Percentiles rank a stretch among this genome's conserved stretches.
phyloP scores from a whole-genome alignment of 2,329 filamentous ascomycete genomes.

The Aspergillus uvarum region DNA sequence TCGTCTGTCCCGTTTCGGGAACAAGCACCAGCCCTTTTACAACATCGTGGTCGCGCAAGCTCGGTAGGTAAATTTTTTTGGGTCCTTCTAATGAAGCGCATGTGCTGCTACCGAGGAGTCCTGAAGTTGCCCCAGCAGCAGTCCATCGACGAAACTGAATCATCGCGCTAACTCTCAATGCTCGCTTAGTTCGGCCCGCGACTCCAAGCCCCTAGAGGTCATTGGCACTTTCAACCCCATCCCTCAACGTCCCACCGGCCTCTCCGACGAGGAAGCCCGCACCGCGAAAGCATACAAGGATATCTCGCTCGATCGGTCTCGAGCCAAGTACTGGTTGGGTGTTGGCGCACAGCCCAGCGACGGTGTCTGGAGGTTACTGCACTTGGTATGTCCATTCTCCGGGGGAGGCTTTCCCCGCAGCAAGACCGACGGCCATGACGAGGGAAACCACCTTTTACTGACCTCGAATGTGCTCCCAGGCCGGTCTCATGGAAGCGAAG shows the following conservation, averaged over 20 bases:
- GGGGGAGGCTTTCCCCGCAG: neutral
- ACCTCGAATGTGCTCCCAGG: neutral
- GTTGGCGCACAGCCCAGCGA: slow-evolving; percentile 94
- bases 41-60: slow-evolving; percentile 96
- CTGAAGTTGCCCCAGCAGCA: neutral
- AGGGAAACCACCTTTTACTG: neutral
- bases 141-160: neutral
- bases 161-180: slow-evolving; percentile 5
- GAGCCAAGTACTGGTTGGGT: slow-evolving; percentile 94
- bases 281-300: slow-evolving; percentile 80
- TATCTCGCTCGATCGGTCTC: slow-evolving; percentile 75
- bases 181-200: slow-evolving; percentile 70
- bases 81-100: neutral
- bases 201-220: slow-evolving; percentile 88
- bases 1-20: slow-evolving; percentile 89
- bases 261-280: slow-evolving; percentile 48
- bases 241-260: slow-evolving; percentile 52
- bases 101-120: neutral
- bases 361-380: slow-evolving; percentile 79
- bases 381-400: slow-evolving; percentile 61
- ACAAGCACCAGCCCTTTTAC: slow-evolving; percentile 85
- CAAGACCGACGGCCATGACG: neutral
- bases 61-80: slow-evolving; percentile 57
- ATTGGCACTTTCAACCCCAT: slow-evolving; percentile 68
- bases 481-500: neutral